Conservation (phyloP, 768 basidiomycete species). For the Suillus americanus region DNA sequence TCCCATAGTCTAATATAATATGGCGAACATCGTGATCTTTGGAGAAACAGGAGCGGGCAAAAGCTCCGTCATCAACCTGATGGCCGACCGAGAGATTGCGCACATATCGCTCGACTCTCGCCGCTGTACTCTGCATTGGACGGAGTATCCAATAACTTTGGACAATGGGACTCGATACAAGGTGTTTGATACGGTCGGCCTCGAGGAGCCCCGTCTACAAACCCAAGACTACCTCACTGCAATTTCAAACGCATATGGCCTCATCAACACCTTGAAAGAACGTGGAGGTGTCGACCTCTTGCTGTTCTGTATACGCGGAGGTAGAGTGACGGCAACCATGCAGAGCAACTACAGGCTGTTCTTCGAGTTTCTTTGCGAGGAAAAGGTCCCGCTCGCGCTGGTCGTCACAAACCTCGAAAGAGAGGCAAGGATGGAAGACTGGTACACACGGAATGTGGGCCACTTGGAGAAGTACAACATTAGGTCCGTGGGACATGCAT, state of each 20-base stretch:
- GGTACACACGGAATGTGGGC: constrained; percentile 32
- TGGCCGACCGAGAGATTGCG: constrained; percentile 25
- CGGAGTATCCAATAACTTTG: constrained; percentile 26
- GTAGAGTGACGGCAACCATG: constrained; percentile 36
- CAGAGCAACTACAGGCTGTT: constrained; percentile 43
- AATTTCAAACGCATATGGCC: constrained; percentile 29
- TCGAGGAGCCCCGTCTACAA: constrained; percentile 31
- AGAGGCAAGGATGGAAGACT: constrained; percentile 32
- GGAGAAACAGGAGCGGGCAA: constrained; percentile 42
- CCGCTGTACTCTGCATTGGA: constrained; percentile 39
- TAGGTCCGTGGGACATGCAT: constrained; percentile 36
- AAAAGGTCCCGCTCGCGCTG: constrained; percentile 30
- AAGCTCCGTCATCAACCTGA: constrained; percentile 35
- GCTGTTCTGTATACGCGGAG: constrained; percentile 41
- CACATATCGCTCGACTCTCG: constrained; percentile 24
- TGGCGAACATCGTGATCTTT: constrained; percentile 41
- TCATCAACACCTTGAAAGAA: constrained; percentile 32
- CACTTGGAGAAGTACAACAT: constrained; percentile 27
- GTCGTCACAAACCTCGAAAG: constrained; percentile 42
- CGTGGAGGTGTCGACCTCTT: constrained; percentile 40
- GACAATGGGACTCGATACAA: constrained; percentile 21
- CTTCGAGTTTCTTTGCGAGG: constrained; percentile 40
- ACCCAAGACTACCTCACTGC: constrained; percentile 26
- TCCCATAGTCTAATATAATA: not conserved
- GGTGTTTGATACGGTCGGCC: constrained; percentile 34